Conservation (phyloP, 257 asterid genomes). For the Penstemon davidsonii region DNA sequence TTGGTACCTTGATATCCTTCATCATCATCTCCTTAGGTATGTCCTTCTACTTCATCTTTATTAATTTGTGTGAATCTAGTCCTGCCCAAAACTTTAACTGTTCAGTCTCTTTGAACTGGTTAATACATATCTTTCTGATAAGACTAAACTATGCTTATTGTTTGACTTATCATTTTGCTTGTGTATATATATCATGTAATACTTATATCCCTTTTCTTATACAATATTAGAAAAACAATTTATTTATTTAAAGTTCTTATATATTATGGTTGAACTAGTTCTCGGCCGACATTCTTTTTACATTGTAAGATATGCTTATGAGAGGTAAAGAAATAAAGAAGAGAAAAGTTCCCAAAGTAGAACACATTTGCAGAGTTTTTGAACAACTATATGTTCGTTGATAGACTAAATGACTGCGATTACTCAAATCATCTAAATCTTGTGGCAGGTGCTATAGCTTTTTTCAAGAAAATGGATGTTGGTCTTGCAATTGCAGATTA, state of each 20-base stretch:
- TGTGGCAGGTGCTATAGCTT: slow-evolving; percentile 65
- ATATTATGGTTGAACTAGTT: not conserved
- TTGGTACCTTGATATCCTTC: slow-evolving; percentile 90
- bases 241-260: slow-evolving; percentile 13
- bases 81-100: slow-evolving; percentile 13
- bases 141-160: not conserved
- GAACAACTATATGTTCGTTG: slow-evolving; percentile 7
- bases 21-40: slow-evolving; percentile 78
- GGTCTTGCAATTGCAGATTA: slow-evolving; percentile 81
- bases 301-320: not conserved
- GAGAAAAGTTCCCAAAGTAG: not conserved
- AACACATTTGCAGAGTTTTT: not conserved
- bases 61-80: slow-evolving; percentile 8
- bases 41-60: slow-evolving; percentile 31
- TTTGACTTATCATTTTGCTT: not conserved
- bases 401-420: slow-evolving; percentile 7
- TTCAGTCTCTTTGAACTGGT: slow-evolving; percentile 6
- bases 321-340: slow-evolving; percentile 14
- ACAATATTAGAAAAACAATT: not conserved
- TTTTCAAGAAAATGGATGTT: slow-evolving; percentile 62
- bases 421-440: slow-evolving; percentile 24
- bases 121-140: slow-evolving; percentile 5
- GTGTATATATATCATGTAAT: not conserved
- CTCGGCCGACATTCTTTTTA: not conserved
- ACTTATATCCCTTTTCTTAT: no score